phyloP scores from a whole-genome alignment of 192 early-diverging fungal species.

The Kickxella alabastrina region DNA sequence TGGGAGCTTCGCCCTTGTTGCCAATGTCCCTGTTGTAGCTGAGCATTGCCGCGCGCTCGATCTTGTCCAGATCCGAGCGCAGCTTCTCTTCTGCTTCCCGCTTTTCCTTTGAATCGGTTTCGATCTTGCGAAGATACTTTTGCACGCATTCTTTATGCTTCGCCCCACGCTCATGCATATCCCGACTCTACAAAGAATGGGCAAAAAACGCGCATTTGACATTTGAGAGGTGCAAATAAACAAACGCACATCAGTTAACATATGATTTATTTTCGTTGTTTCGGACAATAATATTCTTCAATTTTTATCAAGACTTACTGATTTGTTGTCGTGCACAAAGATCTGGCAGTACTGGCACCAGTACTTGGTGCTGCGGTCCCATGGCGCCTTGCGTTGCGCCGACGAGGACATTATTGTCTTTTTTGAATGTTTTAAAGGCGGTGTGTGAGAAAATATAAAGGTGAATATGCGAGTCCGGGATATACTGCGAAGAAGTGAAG shows the following conservation, averaged over 20 bases:
- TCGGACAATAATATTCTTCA: no score
- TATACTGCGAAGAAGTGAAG: no score
- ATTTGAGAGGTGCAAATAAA: no score
- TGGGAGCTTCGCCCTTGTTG: background rate
- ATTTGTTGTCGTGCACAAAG: conserved; percentile 77
- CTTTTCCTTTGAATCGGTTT: conserved; percentile 54
- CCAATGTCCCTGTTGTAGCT: conserved; percentile 30
- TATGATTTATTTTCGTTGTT: no score
- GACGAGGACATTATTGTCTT: conserved; percentile 13
- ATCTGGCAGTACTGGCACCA: conserved; percentile 84
- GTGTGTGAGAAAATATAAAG: no score
- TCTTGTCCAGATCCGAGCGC: conserved; percentile 61
- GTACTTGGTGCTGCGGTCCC: conserved; percentile 64
- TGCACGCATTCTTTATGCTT: conserved; percentile 85
- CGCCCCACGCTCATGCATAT: conserved; percentile 69
- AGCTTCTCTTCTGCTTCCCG: conserved; percentile 56
- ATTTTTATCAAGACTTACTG: no score
- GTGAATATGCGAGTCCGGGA: no score
- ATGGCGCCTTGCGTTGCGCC: conserved; percentile 35
- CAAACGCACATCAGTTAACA: no score
- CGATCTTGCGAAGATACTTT: conserved; percentile 65
- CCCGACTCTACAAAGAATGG: conserved; percentile 51
- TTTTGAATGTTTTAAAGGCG: no score
- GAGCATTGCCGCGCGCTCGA: conserved; percentile 54
- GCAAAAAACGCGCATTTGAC: no score